Evolutionary conservation across 2,329 filamentous ascomycete species (phyloP).

Genomic region (Diaporthe amygdali): DNA sequence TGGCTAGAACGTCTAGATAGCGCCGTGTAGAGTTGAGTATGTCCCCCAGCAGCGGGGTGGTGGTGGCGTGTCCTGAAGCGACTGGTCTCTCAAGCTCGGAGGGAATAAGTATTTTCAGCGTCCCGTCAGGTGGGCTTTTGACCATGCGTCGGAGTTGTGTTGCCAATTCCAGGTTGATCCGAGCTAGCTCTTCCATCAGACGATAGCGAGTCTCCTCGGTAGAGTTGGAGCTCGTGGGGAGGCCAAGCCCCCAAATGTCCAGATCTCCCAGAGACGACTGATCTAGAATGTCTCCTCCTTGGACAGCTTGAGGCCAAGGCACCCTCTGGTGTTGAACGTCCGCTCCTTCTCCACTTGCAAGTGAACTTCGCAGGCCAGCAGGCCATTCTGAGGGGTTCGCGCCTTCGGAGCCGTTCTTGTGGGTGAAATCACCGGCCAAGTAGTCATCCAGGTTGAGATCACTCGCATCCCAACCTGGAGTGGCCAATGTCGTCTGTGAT

Average conservation of each 20-base stretch:
- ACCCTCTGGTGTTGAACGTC: neutral
- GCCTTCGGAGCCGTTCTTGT: neutral
- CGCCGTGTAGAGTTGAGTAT: slow-evolving; percentile 9
- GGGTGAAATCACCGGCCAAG: neutral
- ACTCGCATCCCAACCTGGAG: neutral
- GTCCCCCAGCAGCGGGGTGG: slow-evolving; percentile 5
- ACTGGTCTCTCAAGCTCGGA: neutral
- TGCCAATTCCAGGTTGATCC: slow-evolving; percentile 12
- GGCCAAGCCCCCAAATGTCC: neutral
- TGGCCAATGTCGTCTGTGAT: neutral
- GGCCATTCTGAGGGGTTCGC: too few species aligned
- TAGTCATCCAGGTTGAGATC: neutral
- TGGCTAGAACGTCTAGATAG: slow-evolving; percentile 4
- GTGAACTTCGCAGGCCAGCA: too few species aligned
- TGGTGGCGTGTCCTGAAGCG: neutral
- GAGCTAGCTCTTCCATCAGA: neutral
- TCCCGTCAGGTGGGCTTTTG: neutral
- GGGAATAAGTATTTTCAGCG: slow-evolving; percentile 3
- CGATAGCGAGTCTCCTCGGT: neutral
- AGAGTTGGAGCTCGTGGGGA: neutral
- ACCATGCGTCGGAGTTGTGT: slow-evolving; percentile 10
- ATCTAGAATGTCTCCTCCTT: neutral
- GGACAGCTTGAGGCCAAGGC: neutral
- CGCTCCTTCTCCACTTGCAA: too few species aligned
- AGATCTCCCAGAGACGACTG: neutral